Conservation (phyloP, 2,329 filamentous ascomycete species). For the Elsinoe batatas region DNA sequence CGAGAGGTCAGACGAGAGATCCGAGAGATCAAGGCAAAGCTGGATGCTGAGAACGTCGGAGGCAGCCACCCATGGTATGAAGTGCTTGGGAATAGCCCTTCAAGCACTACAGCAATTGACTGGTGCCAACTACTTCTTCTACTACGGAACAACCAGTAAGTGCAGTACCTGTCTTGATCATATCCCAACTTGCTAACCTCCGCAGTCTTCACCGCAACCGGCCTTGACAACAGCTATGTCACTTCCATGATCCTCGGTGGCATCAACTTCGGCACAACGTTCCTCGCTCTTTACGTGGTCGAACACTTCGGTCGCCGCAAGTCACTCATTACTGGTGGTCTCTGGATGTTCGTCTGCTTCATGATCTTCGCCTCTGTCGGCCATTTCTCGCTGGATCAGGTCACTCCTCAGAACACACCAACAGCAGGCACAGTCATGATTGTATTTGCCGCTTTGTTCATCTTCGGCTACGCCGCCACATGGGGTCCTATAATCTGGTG, state of each 20-base stretch:
- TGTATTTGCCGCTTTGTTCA: conserved; percentile 59
- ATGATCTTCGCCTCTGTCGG: conserved; percentile 41
- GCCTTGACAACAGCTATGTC: conserved; percentile 34
- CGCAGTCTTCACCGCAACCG: conserved; percentile 34
- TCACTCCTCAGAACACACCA: conserved; percentile 27
- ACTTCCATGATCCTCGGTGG: conserved; percentile 40
- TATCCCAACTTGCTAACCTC: conserved; percentile 19
- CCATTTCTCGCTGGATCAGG: conserved; percentile 33
- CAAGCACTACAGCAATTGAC: conserved; percentile 60
- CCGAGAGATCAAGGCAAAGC: conserved; percentile 45
- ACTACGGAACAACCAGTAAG: conserved; percentile 29
- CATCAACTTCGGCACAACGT: conserved; percentile 40
- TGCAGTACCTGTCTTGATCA: neutral
- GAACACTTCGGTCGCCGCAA: conserved; percentile 38
- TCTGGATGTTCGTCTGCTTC: conserved; percentile 50
- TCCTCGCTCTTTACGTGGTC: conserved; percentile 39
- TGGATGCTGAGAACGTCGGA: conserved; percentile 42
- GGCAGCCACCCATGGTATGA: conserved; percentile 54
- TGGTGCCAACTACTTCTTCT: conserved; percentile 59
- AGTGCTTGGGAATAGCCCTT: conserved; percentile 50
- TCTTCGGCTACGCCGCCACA: conserved; percentile 48
- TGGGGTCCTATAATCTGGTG: conserved; percentile 67
- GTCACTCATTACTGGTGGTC: conserved; percentile 35
- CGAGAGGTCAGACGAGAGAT: conserved; percentile 44
- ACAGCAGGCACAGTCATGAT: conserved; percentile 51